Evolutionary conservation across 345 rosid species (phyloP), one percentile per base, ranked within the genome.

Genomic region (Lumnitzera racemosa): DNA sequence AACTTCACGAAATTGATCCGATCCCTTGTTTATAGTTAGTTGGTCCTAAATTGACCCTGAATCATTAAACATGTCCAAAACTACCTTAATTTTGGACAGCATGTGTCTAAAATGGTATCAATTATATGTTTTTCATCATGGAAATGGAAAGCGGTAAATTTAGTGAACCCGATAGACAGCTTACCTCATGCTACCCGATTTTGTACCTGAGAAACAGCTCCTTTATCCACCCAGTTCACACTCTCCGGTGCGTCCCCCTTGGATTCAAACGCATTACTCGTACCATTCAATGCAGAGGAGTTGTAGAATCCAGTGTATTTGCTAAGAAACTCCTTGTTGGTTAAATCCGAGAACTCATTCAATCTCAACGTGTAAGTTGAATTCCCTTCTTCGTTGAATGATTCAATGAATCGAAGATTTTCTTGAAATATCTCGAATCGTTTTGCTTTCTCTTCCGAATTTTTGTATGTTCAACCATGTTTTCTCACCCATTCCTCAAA

Each of bases 341-440:
- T 72, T 60, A 66, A 67, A 62, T 78, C 79, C 12, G 75, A 68
- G 47, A 78, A 75, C 66, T 62, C 50, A 65, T 72, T 75, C 60
- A 75, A 36, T 53, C 63, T 73, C 52, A 78, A 46, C 52, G 69
- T 69, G 50, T 74, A 78, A 17, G 72, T 71, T 48, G 54, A 50
- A 49, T 74, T 78, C 48, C 57, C 53, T 11, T 24, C 62, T 10
- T 3, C 7, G 13, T 66, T 58, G 58, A 51, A 58, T 15, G 51
- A 46, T 3, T 66, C 58, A 20, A 66, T 24, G 24, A 50, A 58
- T 7, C 31, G 57, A 15, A 51, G 27, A 10, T 13, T 58, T 46
- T 66, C 15, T 24, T 3, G 24, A 15, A 61, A 23, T 14, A 61
- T 61, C 47, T 10, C 47, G 25, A 4, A 61, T 11, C 48, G 64